Base-by-base conservation (phyloP, 2,329 filamentous ascomycete species). In the Thielaviopsis populi region DNA sequence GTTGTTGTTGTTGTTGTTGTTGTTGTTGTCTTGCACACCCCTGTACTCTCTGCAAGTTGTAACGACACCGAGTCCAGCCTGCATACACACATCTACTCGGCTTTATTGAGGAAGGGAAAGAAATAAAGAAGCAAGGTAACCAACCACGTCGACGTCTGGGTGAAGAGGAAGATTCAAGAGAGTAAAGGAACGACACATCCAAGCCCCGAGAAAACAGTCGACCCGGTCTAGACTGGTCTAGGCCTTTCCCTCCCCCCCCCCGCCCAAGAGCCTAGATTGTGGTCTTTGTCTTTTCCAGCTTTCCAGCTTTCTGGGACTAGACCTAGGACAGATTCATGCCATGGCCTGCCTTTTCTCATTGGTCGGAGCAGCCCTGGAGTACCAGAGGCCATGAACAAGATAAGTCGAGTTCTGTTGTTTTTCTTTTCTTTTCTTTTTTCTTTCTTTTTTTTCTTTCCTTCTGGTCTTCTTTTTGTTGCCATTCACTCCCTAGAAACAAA, bases 271-370 rank as follows among this genome's bases (percentile, higher is more conserved):
- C 53, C 53, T 56, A 56, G 53, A 56, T 33, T 61, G 54, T 40
- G 41, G 41, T 61, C 59, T 61, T 43, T 48, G 59, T 61, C 43
- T 61, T 48, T 46, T 61, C 59, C 59, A 61, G 40, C 19, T 42
- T 43, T 46, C 19, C 59, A 27, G 42, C 22, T 48, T 30, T 27
- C 43, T 46, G 59, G 27, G 24, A 46, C 43, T 61, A 46, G 15
- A 46, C 59, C 11, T n/a, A n/a, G 24, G 15, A 30, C 24, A n/a
- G 8, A 37, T 56, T 56, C 30, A 56, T 5, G 27, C 15, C 24
- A 7, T 56, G 17, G 15, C n/a, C n/a, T n/a, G 22, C 15, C n/a
- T 56, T 56, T 27, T 56, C 53, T 56, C 2, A 56, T 56, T 56
- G 53, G 53, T 22, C 2, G 30, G 24, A 56, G 24, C 13, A 56